phyloP scores from a whole-genome alignment of 169 alveolate genomes.

The Babesia microti region DNA sequence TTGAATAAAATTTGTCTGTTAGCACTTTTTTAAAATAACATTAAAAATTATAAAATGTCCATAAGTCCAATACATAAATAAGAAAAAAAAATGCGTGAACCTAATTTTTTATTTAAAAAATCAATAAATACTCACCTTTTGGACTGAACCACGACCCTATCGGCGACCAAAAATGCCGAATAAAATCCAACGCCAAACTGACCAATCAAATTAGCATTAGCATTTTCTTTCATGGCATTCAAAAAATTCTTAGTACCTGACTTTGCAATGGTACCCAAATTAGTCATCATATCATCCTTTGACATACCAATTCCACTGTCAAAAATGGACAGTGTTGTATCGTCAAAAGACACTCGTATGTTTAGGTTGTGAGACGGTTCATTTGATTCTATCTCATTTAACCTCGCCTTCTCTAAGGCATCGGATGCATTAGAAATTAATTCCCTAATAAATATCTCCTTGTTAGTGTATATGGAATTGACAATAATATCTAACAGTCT shows the following conservation, averaged over 20 bases:
- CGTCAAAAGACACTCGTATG: slow-evolving; percentile 84
- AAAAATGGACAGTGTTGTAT: slow-evolving; percentile 84
- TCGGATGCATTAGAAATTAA: slow-evolving; percentile 96
- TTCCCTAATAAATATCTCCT: slow-evolving; percentile 95
- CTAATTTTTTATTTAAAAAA: no score
- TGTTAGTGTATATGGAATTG: slow-evolving; percentile 94
- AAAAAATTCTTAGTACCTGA: slow-evolving; percentile 98
- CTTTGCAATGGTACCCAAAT: slow-evolving; percentile 98
- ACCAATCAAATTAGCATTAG: slow-evolving; percentile 93
- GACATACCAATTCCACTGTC: slow-evolving; percentile 99
- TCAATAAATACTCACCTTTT: no score
- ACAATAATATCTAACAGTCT: slow-evolving; percentile 97
- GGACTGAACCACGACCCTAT: slow-evolving; percentile 90
- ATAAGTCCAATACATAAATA: no score
- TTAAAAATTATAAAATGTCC: no score
- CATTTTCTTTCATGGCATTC: slow-evolving; percentile 89
- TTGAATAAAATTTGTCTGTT: no score
- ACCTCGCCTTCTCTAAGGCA: slow-evolving; percentile 92
- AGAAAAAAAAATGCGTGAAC: no score
- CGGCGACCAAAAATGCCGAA: slow-evolving; percentile 96
- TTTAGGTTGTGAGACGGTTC: slow-evolving; percentile 72
- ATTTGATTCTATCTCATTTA: slow-evolving; percentile 45
- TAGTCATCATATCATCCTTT: slow-evolving; percentile 92
- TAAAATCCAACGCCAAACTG: slow-evolving; percentile 99
- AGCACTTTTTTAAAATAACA: no score